Evolutionary conservation across 1,284 basidiomycete species (phyloP).

Genomic region (Cutaneotrichosporon cutaneum): DNA sequence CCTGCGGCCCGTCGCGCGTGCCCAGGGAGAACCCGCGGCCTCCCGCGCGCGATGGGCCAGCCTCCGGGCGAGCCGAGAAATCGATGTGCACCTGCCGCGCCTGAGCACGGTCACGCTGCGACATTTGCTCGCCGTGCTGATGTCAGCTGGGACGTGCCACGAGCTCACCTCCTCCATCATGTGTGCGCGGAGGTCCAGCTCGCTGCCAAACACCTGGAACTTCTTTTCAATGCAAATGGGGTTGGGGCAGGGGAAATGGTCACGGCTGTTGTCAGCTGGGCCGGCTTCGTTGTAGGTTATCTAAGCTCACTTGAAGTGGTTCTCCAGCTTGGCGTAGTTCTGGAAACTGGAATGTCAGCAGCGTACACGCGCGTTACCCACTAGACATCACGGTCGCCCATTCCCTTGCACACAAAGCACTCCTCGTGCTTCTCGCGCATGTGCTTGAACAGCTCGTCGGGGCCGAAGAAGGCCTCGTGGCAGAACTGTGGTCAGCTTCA

Average conservation of each 20-base stretch:
- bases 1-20: slow-evolving; percentile 23
- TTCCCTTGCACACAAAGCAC: slow-evolving; percentile 88
- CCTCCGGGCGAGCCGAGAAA: slow-evolving; percentile 55
- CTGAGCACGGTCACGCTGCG: slow-evolving; percentile 70
- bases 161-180: slow-evolving; percentile 60
- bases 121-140: slow-evolving; percentile 77
- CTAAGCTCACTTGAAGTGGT: slow-evolving; percentile 48
- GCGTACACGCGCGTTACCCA: slow-evolving; percentile 55
- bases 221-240: slow-evolving; percentile 76
- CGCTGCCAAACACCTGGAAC: slow-evolving; percentile 89
- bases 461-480: slow-evolving; percentile 80
- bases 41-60: slow-evolving; percentile 17
- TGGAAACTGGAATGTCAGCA: slow-evolving; percentile 61
- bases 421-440: slow-evolving; percentile 94
- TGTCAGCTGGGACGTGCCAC: slow-evolving; percentile 6
- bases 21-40: slow-evolving; percentile 41
- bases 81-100: slow-evolving; percentile 74
- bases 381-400: slow-evolving; percentile 80
- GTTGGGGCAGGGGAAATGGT: slow-evolving; percentile 77
- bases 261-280: slow-evolving; percentile 38
- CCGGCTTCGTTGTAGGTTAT: slow-evolving; percentile 16
- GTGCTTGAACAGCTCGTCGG: slow-evolving; percentile 90
- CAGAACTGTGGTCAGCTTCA: slow-evolving; percentile 68
- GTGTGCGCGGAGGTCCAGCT: slow-evolving; percentile 88
- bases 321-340: slow-evolving; percentile 70